Evolutionary conservation across 257 asterid species (phyloP).

Genomic region (Cynanchum wilfordii): DNA sequence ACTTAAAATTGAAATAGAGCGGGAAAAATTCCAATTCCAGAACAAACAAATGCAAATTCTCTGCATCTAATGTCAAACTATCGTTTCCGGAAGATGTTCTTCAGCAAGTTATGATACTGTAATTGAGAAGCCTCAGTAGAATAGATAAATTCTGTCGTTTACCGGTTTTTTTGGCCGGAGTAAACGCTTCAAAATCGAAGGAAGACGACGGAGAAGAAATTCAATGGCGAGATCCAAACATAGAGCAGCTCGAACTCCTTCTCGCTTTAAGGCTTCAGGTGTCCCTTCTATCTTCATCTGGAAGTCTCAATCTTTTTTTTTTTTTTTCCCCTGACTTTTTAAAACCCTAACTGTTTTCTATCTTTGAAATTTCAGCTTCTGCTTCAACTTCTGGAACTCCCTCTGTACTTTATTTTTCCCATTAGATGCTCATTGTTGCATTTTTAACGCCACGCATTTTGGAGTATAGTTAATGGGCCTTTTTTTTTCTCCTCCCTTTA

Average conservation of each 20-base stretch:
- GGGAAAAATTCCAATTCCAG: conserved; percentile 3
- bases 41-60: not conserved
- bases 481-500: conserved; percentile 7
- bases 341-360: conserved; percentile 34
- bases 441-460: not conserved
- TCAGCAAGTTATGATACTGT: no score
- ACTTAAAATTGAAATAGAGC: conserved; percentile 11
- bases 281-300: conserved; percentile 5
- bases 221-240: conserved; percentile 70
- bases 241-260: conserved; percentile 17
- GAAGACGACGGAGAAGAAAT: not conserved
- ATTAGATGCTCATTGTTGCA: conserved; percentile 10
- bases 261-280: conserved; percentile 31
- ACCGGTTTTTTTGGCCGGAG: not conserved
- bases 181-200: not conserved
- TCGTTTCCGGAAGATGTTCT: not conserved
- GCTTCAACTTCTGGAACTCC: conserved; percentile 38
- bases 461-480: not conserved
- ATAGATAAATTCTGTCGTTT: not conserved
- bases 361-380: conserved; percentile 28
- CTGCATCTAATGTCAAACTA: not conserved
- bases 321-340: conserved; percentile 5
- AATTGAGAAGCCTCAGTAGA: not conserved
- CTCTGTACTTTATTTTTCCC: conserved; percentile 18
- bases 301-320: not conserved